These are phyloP conservation scores for Dispira simplex DNA, from an alignment of 192 early-diverging fungal genomes.

Conservation along the genomic window DNA sequence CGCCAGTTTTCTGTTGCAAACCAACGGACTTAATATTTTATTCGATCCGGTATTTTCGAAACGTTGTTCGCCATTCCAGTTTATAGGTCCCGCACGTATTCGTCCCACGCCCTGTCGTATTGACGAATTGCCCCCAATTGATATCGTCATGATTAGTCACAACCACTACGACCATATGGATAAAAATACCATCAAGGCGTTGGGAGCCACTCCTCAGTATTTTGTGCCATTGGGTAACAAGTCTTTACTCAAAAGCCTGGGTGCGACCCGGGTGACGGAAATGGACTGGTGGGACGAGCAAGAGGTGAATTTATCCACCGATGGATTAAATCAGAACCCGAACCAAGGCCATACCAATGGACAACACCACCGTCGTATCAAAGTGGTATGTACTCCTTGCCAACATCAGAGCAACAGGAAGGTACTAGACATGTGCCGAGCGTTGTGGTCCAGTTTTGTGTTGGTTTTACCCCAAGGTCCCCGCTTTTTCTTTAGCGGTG, in stretches of 20 bases:
- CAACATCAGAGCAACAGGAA: conserved; percentile 55
- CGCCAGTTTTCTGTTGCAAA: conserved; percentile 45
- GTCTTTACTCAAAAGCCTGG: conserved; percentile 35
- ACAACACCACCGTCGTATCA: conserved; percentile 17
- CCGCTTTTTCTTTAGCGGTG: conserved; percentile 32
- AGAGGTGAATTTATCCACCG: conserved; percentile 15
- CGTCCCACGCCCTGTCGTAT: conserved; percentile 46
- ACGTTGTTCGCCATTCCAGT: conserved; percentile 54
- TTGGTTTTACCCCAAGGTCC: conserved; percentile 23
- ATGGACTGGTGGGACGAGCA: conserved; percentile 70
- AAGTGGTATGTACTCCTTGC: conserved; percentile 48
- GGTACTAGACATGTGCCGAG: conserved; percentile 44
- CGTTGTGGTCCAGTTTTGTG: conserved; percentile 71
- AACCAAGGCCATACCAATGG: conserved; percentile 8
- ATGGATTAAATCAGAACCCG: neutral
- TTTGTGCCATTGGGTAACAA: conserved; percentile 71
- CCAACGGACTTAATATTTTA: conserved; percentile 48
- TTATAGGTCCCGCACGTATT: conserved; percentile 48
- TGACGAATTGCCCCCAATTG: conserved; percentile 46
- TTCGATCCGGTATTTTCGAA: conserved; percentile 63
- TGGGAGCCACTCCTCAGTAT: conserved; percentile 36
- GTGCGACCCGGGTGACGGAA: conserved; percentile 37
- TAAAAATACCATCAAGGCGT: conserved; percentile 35
- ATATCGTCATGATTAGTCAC: conserved; percentile 63
- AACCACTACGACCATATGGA: conserved; percentile 88